A percentile compares a stretch with the other conserved stretches of the same genome.
These are phyloP conservation scores for Hypoxylon sp. DNA, from an alignment of 2,329 filamentous ascomycete species.

Conservation along the genomic window DNA sequence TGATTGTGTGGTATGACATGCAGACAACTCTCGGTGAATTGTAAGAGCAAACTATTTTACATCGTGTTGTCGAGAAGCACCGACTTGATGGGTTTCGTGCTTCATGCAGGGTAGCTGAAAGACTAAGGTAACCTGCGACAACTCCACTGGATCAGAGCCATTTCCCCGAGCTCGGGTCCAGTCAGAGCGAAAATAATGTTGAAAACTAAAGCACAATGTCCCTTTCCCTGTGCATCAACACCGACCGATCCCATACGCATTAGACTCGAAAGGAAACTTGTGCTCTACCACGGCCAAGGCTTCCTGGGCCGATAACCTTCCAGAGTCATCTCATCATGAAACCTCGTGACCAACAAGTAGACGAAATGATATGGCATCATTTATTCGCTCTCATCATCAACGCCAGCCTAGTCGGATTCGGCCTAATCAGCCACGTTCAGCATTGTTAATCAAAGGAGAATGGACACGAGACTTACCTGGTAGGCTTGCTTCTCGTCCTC, in stretches of 20 bases:
- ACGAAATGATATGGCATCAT: conserved; percentile 23
- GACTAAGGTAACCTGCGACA: conserved; percentile 35
- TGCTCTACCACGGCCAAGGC: conserved; percentile 47
- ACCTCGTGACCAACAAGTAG: conserved; percentile 43
- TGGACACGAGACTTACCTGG: conserved; percentile 73
- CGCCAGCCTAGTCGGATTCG: conserved; percentile 66
- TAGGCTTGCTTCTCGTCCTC: conserved; percentile 98
- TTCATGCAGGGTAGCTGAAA: conserved; percentile 35
- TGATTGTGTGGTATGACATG: conserved; percentile 2
- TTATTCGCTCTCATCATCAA: conserved; percentile 67
- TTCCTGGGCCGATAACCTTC: conserved; percentile 45
- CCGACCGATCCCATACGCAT: conserved; percentile 54
- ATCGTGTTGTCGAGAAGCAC: conserved; percentile 45
- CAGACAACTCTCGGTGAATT: conserved; percentile 31
- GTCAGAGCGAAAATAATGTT: conserved; percentile 45
- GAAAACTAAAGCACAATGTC: conserved; percentile 53
- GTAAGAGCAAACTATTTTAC: conserved; percentile 49
- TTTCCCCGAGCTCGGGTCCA: conserved; percentile 38
- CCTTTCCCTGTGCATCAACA: conserved; percentile 55
- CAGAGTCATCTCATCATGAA: conserved; percentile 52
- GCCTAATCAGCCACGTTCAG: conserved; percentile 49
- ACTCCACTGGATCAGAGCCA: conserved; percentile 40
- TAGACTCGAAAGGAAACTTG: conserved; percentile 52
- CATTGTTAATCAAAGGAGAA: conserved; percentile 35
- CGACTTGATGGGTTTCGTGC: conserved; percentile 32